Conservation (phyloP, 106 monocot species). For the Allium cepa region DNA sequence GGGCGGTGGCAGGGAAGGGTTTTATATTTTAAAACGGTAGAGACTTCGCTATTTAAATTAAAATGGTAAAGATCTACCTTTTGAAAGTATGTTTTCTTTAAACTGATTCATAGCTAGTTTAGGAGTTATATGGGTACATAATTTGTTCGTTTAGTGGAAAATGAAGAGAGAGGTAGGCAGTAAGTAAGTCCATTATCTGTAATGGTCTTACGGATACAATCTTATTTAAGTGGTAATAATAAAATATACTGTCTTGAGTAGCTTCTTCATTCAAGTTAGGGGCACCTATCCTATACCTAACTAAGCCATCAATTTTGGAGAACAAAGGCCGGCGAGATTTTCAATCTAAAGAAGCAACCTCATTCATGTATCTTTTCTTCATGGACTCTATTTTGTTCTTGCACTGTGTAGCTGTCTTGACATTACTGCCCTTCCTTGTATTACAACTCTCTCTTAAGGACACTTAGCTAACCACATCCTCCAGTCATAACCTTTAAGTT, state of each 20-base stretch:
- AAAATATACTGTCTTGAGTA: not conserved
- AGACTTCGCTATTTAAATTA: too few relatives aligned
- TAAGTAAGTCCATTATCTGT: too few relatives aligned
- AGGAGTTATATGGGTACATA: too few relatives aligned
- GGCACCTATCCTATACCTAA: conserved; percentile 4
- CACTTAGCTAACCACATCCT: conserved; percentile 17
- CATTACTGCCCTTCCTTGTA: not conserved
- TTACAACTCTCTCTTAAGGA: not conserved
- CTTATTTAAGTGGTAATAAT: not conserved
- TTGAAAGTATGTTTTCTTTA: too few relatives aligned
- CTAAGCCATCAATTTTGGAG: conserved; percentile 3
- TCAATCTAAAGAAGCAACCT: conserved; percentile 3
- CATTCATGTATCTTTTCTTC: conserved; percentile 21
- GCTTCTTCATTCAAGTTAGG: not conserved
- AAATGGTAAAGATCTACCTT: too few relatives aligned
- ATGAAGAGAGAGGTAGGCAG: too few relatives aligned
- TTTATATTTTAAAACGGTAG: too few relatives aligned
- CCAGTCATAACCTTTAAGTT: conserved; percentile 26
- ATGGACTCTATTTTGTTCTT: conserved; percentile 26
- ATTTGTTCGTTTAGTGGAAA: too few relatives aligned
- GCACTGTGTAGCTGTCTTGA: conserved; percentile 19
- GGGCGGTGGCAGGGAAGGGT: too few relatives aligned
- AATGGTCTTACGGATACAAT: too few relatives aligned
- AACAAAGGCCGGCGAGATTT: conserved; percentile 13
- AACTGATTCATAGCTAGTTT: too few relatives aligned